Evolutionary conservation across 2,329 filamentous ascomycete species (phyloP).

Genomic region (Cylindrodendrum hubeiense): DNA sequence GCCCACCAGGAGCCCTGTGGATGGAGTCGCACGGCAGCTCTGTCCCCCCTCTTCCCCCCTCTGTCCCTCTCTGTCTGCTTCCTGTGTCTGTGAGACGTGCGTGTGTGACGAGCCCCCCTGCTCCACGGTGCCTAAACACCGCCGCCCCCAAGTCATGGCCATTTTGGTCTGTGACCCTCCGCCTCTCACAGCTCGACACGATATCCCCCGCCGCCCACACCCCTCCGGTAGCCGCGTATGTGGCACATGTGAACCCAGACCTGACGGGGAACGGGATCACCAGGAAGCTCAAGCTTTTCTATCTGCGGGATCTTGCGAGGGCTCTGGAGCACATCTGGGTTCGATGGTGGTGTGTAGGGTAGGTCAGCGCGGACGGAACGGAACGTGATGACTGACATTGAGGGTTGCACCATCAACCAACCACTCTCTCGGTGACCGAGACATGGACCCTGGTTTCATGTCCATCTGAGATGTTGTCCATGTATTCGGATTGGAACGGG

Average conservation of each 20-base stretch:
- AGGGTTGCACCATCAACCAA: conserved; percentile 1
- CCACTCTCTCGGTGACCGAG: not conserved
- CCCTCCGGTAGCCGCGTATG: conserved; percentile 22
- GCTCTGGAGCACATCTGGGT: not conserved
- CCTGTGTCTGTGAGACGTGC: not conserved
- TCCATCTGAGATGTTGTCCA: conserved; percentile 5
- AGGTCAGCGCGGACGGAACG: conserved; percentile 20
- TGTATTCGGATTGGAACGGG: not conserved
- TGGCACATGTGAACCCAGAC: conserved; percentile 39
- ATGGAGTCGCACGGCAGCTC: not conserved
- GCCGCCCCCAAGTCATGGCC: conserved; percentile 31
- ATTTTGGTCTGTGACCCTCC: conserved; percentile 26
- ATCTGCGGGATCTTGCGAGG: not conserved
- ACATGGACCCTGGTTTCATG: conserved; percentile 17
- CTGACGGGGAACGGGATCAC: not conserved
- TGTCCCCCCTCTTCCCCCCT: no score
- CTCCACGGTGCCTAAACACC: not conserved
- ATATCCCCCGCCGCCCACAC: conserved; percentile 30
- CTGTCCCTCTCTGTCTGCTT: not conserved
- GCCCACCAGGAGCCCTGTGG: not conserved
- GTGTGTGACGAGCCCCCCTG: not conserved
- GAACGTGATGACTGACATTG: conserved; percentile 11
- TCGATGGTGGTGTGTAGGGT: conserved; percentile 13
- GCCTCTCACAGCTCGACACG: conserved; percentile 52
- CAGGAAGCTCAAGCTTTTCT: not conserved